A percentile compares a stretch with the other conserved stretches of the same genome.
phyloP scores from a whole-genome alignment of 2,329 filamentous ascomycete species.

The Beauveria sp. region DNA sequence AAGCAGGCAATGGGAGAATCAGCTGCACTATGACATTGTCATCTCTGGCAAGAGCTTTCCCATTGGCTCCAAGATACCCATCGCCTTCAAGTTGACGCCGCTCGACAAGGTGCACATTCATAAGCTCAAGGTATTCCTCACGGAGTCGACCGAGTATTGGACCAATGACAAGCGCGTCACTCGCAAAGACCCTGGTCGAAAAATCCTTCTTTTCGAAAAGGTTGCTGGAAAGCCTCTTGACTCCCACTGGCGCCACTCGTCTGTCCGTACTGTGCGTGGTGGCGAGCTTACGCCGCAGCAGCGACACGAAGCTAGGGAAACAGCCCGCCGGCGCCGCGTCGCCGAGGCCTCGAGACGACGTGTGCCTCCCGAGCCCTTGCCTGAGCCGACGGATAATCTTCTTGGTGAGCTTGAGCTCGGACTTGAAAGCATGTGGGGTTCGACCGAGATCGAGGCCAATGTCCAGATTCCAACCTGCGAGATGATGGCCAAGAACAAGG shows the following conservation, averaged over 20 bases:
- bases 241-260: constrained; percentile 65
- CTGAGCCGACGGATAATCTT: constrained; percentile 57
- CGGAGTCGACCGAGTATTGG: constrained; percentile 86
- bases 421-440: constrained; percentile 66
- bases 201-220: constrained; percentile 84
- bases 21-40: constrained; percentile 90
- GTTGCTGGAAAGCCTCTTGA: constrained; percentile 69
- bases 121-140: constrained; percentile 83
- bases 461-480: constrained; percentile 86
- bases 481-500: constrained; percentile 68
- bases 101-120: constrained; percentile 90
- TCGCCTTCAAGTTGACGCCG: constrained; percentile 89
- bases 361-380: constrained; percentile 33
- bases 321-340: constrained; percentile 44
- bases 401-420: constrained; percentile 70
- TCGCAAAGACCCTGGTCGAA: constrained; percentile 73
- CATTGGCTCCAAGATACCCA: constrained; percentile 77
- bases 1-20: constrained; percentile 88
- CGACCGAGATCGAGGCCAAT: constrained; percentile 91
- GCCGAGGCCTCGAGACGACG: constrained; percentile 39
- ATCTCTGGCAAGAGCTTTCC: constrained; percentile 95
- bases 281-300: constrained; percentile 59
- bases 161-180: constrained; percentile 80
- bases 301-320: constrained; percentile 39
- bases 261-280: constrained; percentile 68